Percentiles rank a stretch among this genome's conserved stretches.
Evolutionary conservation across 1,139 yeast genomes (phyloP).

Genomic region (Yamadazyma epiphylla): DNA sequence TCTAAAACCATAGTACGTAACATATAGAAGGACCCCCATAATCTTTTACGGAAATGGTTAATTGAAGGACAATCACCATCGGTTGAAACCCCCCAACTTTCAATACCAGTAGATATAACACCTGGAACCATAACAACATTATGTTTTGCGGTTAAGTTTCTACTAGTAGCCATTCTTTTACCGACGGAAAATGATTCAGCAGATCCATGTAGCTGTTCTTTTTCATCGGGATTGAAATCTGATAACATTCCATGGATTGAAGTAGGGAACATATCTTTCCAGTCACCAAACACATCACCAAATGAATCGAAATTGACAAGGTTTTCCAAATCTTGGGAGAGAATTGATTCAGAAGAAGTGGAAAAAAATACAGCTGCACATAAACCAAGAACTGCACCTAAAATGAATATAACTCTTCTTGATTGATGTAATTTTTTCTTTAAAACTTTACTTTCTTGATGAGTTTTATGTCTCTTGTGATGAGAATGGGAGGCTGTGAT

Average conservation of each 20-base stretch:
- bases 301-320: conserved; percentile 53
- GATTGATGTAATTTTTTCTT: conserved; percentile 32
- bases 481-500: conserved; percentile 6
- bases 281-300: conserved; percentile 42
- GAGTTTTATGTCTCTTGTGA: conserved; percentile 3
- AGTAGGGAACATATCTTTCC: conserved; percentile 67
- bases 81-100: conserved; percentile 74
- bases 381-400: conserved; percentile 71
- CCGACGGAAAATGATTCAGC: conserved; percentile 91
- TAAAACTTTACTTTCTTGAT: conserved; percentile 10
- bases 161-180: conserved; percentile 49
- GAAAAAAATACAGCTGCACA: conserved; percentile 63
- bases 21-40: conserved; percentile 98
- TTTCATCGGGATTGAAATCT: conserved; percentile 42
- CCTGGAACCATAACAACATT: conserved; percentile 96
- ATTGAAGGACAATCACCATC: conserved; percentile 76
- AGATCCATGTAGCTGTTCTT: conserved; percentile 43
- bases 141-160: conserved; percentile 52
- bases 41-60: conserved; percentile 79
- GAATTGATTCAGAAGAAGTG: conserved; percentile 37
- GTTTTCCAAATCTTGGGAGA: conserved; percentile 47
- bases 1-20: conserved; percentile 86
- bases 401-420: conserved; percentile 44
- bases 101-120: conserved; percentile 91
- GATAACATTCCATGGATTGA: conserved; percentile 58